Base-by-base conservation (phyloP, 768 basidiomycete species). In the Artomyces pyxidatus region DNA sequence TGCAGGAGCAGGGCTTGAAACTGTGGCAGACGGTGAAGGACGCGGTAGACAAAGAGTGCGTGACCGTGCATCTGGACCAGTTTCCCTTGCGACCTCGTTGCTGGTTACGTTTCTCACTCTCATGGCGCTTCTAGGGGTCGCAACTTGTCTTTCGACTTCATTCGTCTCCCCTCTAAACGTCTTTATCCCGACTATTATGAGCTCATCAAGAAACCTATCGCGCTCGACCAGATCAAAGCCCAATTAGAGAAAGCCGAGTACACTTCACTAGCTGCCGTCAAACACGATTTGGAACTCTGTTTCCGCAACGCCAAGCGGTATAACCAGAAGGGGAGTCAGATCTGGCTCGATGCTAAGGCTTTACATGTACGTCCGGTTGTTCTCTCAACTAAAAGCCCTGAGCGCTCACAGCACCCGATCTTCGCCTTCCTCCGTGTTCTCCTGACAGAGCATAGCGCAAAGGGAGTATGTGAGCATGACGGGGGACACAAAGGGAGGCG, bases 11-110 rank as follows among this genome's bases (percentile, higher is more conserved):
- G 62, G 87, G 82, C 39, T 63, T 82, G 67, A 76, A 73, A 67
- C 65, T 88, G 69, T 89, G 85, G 83, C 78, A 83, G 62, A 77
- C 76, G 32, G 74, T 90, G 64, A 86, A 79, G 75, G 84, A 87
- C 65, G 88, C 85, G 61, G 80, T 81, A 63, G 85, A 81, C 73
- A 86, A 87, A 76, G 86, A 89, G 88, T 90, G 76, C 75, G 87
- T 85, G 69, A 70, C 72, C 67, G 62, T 62, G 67, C 64, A 48
- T 48, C 46, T 19, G 25, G 42, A 35, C 47, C 53, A 50, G 38
- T 54, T 53, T 50, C 47, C 51, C 51, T 61, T 59, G 61, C 65
- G 52, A 62, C 59, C 55, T 56, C 55, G n/a, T n/a, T 59, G 52
- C 56, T 52, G 39, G 54, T 58, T 53, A 52, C 49, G 48, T 53